Percentiles rank a stretch among this genome's conserved stretches.
phyloP scores from a whole-genome alignment of 192 early-diverging fungal species.

The Thamnidium elegans region DNA sequence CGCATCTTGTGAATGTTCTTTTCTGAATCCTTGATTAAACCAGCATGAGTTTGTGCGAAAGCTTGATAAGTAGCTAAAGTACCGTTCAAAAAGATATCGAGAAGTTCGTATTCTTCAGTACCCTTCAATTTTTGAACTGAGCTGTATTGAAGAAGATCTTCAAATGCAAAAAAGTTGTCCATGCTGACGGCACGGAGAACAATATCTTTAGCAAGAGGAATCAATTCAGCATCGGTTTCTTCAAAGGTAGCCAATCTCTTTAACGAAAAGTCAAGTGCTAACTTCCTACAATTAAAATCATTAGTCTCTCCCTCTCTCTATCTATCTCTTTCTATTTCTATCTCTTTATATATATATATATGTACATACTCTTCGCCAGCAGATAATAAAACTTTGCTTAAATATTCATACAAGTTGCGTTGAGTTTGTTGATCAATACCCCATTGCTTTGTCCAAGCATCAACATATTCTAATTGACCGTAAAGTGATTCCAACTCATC shows the following conservation, averaged over 20 bases:
- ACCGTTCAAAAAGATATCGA: conserved; percentile 66
- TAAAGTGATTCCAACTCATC: conserved; percentile 68
- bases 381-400: conserved; percentile 62
- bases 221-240: conserved; percentile 33
- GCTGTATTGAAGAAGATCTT: conserved; percentile 65
- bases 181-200: conserved; percentile 65
- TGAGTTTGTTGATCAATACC: conserved; percentile 54
- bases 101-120: conserved; percentile 61
- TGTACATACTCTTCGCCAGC: conserved; percentile 57
- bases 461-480: conserved; percentile 59
- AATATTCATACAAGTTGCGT: conserved; percentile 56
- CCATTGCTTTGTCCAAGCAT: conserved; percentile 70
- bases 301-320: conserved; percentile 15
- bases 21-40: conserved; percentile 53
- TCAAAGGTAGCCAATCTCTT: conserved; percentile 62
- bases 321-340: conserved; percentile 17
- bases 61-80: conserved; percentile 61
- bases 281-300: conserved; percentile 13
- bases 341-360: neutral
- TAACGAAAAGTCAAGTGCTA: conserved; percentile 57
- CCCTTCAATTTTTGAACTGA: conserved; percentile 62
- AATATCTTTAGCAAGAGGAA: conserved; percentile 48
- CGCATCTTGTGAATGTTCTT: conserved; percentile 79
- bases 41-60: conserved; percentile 55
- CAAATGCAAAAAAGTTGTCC: conserved; percentile 72